Evolutionary conservation across 2,329 filamentous ascomycete genomes (phyloP).

Genomic region (Amauroascus verrucosus): DNA sequence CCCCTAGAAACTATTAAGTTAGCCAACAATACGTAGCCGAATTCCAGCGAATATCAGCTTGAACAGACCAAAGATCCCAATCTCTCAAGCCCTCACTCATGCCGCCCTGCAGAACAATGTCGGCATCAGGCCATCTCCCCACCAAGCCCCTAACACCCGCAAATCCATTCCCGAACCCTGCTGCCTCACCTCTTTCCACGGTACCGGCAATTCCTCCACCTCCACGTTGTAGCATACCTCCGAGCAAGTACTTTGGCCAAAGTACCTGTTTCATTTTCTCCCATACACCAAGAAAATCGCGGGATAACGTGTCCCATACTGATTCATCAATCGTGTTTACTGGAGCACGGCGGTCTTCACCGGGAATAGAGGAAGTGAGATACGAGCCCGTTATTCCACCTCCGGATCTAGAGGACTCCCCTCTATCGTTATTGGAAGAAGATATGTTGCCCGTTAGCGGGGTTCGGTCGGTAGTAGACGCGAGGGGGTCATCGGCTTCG

Average conservation of each 20-base stretch:
- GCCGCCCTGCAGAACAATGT: conserved; percentile 53
- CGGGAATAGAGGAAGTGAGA: conserved; percentile 78
- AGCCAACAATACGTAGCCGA: not conserved
- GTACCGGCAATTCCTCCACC: conserved; percentile 45
- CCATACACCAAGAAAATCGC: conserved; percentile 88
- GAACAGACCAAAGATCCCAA: conserved; percentile 78
- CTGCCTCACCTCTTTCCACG: conserved; percentile 48
- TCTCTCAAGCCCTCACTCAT: conserved; percentile 88
- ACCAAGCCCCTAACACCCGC: conserved; percentile 45
- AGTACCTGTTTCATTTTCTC: conserved; percentile 96
- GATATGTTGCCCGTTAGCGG: conserved; percentile 74
- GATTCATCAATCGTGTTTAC: conserved; percentile 93
- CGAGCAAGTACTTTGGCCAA: conserved; percentile 86
- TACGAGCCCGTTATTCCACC: conserved; percentile 59
- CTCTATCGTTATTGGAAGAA: conserved; percentile 36
- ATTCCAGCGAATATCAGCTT: not conserved
- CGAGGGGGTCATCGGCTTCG: conserved; percentile 82
- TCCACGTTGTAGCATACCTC: conserved; percentile 49
- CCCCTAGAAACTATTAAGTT: conserved; percentile 49
- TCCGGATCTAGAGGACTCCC: conserved; percentile 26
- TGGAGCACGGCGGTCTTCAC: conserved; percentile 81
- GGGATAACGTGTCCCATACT: conserved; percentile 92
- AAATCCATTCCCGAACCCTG: conserved; percentile 30
- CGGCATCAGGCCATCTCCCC: conserved; percentile 58
- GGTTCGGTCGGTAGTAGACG: conserved; percentile 58